Conservation (phyloP, 352 stramenopile species). For the Globisporangium paroecandrum region DNA sequence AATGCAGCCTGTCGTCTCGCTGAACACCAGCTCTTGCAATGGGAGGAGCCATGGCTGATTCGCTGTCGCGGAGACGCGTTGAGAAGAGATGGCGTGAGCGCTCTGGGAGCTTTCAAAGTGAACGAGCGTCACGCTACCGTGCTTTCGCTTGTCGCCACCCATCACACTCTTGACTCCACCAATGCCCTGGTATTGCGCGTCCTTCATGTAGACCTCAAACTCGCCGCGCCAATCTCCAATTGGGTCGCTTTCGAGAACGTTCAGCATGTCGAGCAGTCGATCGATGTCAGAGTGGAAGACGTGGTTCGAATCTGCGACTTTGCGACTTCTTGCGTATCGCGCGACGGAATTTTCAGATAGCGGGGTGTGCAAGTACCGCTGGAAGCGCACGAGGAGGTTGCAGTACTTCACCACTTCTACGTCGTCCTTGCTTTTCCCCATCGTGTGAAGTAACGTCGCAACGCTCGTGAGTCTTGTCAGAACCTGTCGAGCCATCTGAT, state of each 20-base stretch:
- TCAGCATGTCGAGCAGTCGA: background rate
- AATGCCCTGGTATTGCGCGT: background rate
- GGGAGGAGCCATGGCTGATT: background rate
- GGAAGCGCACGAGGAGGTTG: background rate
- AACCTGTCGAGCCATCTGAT: background rate
- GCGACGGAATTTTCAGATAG: background rate
- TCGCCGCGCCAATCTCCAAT: background rate
- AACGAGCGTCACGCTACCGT: background rate
- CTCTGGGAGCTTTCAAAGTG: background rate
- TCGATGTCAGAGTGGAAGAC: background rate
- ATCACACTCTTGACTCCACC: background rate
- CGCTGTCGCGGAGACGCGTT: background rate
- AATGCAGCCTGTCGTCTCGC: background rate
- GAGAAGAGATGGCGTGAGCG: background rate
- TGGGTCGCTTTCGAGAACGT: background rate
- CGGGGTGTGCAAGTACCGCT: background rate
- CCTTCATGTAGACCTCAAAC: background rate
- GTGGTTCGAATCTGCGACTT: background rate
- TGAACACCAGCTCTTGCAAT: slow-evolving; percentile 1
- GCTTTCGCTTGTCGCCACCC: background rate
- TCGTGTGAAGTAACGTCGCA: background rate
- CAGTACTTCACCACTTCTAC: background rate
- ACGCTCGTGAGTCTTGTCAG: background rate
- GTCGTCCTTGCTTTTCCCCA: background rate
- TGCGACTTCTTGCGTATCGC: background rate